A percentile compares a stretch with the other conserved stretches of the same genome.
Conservation (phyloP, 495 filamentous ascomycete genomes). For the Talaromyces ruber region DNA sequence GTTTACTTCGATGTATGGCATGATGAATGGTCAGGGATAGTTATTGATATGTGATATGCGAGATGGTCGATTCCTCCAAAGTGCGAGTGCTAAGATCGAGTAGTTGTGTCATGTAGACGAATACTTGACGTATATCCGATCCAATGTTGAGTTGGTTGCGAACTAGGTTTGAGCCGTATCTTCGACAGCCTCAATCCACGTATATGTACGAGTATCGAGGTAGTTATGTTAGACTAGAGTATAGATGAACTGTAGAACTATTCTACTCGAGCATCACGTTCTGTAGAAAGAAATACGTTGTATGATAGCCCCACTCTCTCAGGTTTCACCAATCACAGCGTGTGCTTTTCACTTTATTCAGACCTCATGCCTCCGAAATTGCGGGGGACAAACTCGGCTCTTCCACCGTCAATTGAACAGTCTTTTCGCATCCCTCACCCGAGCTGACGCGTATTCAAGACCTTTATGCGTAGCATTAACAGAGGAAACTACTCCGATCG, state of each 20-base stretch:
- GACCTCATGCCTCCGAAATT: background rate
- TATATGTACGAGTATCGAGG: background rate
- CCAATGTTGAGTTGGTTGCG: background rate
- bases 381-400: background rate
- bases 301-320: background rate
- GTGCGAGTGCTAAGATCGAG: background rate
- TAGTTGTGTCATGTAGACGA: constrained; percentile 7
- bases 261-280: background rate
- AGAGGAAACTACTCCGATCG: background rate
- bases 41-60: background rate
- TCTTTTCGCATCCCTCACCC: background rate
- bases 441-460: background rate
- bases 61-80: background rate
- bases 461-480: background rate
- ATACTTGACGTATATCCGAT: background rate
- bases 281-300: background rate
- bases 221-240: background rate
- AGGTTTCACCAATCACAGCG: background rate
- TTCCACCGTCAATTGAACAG: background rate
- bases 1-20: constrained; percentile 33
- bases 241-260: background rate
- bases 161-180: background rate
- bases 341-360: background rate
- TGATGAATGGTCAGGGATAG: constrained; percentile 5
- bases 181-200: background rate